phyloP scores from a whole-genome alignment of 805 yeast species.

The Wickerhamomyces sydowiorum region DNA sequence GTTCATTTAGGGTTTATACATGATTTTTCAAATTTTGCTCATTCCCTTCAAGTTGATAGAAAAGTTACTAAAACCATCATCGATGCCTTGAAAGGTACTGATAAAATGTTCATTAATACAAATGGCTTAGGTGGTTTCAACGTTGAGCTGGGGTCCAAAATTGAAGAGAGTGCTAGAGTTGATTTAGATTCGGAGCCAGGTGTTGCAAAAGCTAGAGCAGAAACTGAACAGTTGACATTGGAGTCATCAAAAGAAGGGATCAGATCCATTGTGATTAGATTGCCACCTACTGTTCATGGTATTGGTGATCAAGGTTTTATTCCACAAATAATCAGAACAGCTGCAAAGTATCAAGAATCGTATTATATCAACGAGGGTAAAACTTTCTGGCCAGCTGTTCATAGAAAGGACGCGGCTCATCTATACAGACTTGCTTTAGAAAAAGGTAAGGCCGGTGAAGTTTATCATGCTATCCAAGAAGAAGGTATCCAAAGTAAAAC shows the following conservation, averaged over 20 bases:
- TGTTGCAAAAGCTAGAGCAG: no score
- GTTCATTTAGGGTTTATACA: slow-evolving; percentile 32
- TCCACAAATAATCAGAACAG: slow-evolving; percentile 18
- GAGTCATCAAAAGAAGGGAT: slow-evolving; percentile 18
- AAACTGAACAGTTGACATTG: slow-evolving; percentile 11
- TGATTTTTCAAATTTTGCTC: slow-evolving; percentile 20
- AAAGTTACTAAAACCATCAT: slow-evolving; percentile 24
- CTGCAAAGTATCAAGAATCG: slow-evolving; percentile 26
- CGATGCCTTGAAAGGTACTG: slow-evolving; percentile 24
- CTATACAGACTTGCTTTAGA: slow-evolving; percentile 24
- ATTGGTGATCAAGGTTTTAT: slow-evolving; percentile 23
- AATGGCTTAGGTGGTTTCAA: slow-evolving; percentile 16
- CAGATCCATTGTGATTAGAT: slow-evolving; percentile 18
- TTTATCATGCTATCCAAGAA: slow-evolving; percentile 23
- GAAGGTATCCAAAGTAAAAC: slow-evolving; percentile 16
- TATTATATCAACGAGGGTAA: slow-evolving; percentile 30
- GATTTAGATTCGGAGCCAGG: no score
- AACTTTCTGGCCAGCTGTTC: slow-evolving; percentile 27
- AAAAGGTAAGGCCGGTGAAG: slow-evolving; percentile 21
- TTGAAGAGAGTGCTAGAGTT: slow-evolving; percentile 7
- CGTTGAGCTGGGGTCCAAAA: slow-evolving; percentile 4
- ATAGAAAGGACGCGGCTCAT: slow-evolving; percentile 27
- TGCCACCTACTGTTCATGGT: slow-evolving; percentile 31
- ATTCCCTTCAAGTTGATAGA: slow-evolving; percentile 20
- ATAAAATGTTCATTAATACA: slow-evolving; percentile 24